Evolutionary conservation across 805 yeast species (phyloP).

Genomic region (Saturnispora kantuleensis): DNA sequence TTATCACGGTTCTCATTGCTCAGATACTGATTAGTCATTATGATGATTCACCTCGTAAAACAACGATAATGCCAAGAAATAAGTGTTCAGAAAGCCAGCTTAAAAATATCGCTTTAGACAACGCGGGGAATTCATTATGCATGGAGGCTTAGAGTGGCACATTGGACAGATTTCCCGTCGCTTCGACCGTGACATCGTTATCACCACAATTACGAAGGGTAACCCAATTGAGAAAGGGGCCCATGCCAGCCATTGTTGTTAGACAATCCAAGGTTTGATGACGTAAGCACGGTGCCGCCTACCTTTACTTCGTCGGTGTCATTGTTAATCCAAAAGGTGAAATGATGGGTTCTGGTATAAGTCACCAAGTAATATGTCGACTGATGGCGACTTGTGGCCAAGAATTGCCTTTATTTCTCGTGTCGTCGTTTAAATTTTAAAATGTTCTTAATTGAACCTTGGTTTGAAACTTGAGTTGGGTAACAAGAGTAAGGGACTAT

Average conservation of each 20-base stretch:
- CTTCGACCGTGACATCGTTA: conserved; percentile 99
- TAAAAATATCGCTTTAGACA: too few species aligned
- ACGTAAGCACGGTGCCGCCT: conserved; percentile 96
- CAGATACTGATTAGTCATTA: too few species aligned
- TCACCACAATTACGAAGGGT: conserved; percentile 99
- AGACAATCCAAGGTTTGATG: conserved; percentile 99
- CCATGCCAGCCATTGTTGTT: conserved; percentile 98
- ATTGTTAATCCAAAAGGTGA: conserved; percentile 99
- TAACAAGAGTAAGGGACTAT: too few species aligned
- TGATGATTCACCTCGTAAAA: too few species aligned
- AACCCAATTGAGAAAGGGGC: conserved; percentile 99
- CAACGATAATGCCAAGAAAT: too few species aligned
- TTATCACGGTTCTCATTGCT: too few species aligned
- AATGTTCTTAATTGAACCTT: background rate
- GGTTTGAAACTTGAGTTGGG: too few species aligned
- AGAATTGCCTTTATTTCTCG: conserved; percentile 99
- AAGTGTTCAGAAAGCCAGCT: too few species aligned
- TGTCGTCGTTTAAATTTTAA: conserved; percentile 86
- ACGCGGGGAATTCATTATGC: too few species aligned
- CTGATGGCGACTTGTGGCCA: conserved; percentile 76
- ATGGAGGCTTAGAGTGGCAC: too few species aligned
- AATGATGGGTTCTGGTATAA: conserved; percentile 99
- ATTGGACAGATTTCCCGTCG: conserved; percentile 99
- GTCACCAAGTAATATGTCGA: conserved; percentile 99
- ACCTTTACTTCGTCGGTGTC: conserved; percentile 99